A percentile compares a stretch with the other conserved stretches of the same genome.
phyloP scores from a whole-genome alignment of 2,329 filamentous ascomycete genomes.

The Tolypocladium pustulatum region DNA sequence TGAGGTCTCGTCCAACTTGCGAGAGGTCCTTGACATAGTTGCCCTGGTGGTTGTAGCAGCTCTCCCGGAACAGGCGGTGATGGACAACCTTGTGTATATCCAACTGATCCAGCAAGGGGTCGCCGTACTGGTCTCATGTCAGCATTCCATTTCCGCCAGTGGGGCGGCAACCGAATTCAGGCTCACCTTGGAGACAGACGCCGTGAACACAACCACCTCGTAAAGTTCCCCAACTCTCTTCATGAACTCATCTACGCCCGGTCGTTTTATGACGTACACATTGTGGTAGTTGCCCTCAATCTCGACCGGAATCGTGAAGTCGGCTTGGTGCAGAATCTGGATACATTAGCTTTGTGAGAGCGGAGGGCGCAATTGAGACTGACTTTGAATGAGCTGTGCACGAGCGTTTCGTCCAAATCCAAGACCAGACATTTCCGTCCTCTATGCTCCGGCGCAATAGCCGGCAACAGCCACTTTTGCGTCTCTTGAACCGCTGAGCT shows the following conservation, averaged over 20 bases:
- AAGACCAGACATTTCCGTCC: slow-evolving; percentile 91
- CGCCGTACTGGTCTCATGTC: slow-evolving; percentile 60
- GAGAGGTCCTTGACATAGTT: slow-evolving; percentile 99
- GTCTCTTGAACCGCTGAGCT: slow-evolving; percentile 29
- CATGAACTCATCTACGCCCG: slow-evolving; percentile 98
- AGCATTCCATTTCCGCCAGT: slow-evolving; percentile 5
- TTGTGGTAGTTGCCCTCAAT: slow-evolving; percentile 99
- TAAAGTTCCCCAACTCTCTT: slow-evolving; percentile 96
- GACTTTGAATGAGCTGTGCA: slow-evolving; percentile 99
- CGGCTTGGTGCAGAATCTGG: slow-evolving; percentile 91
- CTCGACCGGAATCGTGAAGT: slow-evolving; percentile 97
- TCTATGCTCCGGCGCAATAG: slow-evolving; percentile 66
- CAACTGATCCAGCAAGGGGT: slow-evolving; percentile 88
- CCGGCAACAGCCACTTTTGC: slow-evolving; percentile 68
- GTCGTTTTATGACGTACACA: slow-evolving; percentile 97
- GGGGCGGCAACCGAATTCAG: background rate
- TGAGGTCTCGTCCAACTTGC: slow-evolving; percentile 88
- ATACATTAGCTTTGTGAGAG: slow-evolving; percentile 5
- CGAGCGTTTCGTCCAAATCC: slow-evolving; percentile 91
- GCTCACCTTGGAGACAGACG: slow-evolving; percentile 87
- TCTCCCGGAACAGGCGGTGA: slow-evolving; percentile 92
- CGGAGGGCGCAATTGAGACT: slow-evolving; percentile 4
- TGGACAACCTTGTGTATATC: slow-evolving; percentile 97
- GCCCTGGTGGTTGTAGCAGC: slow-evolving; percentile 98
- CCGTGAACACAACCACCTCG: slow-evolving; percentile 97